phyloP scores from a whole-genome alignment of 352 stramenopile genomes.

The Paralagenidium karlingii region DNA sequence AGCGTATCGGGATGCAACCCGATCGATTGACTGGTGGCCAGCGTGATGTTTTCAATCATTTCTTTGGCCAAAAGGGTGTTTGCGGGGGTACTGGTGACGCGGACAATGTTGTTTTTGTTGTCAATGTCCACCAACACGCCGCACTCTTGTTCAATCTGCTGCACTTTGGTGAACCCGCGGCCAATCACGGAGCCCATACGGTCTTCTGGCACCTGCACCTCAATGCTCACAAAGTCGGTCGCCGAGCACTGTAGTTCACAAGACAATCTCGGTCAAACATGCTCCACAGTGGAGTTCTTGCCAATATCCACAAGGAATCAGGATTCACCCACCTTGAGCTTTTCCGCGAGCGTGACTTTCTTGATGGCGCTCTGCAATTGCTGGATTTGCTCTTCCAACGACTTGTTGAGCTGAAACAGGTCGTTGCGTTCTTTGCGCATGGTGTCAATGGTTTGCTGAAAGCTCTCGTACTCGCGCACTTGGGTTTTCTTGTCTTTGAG shows the following conservation, averaged over 20 bases:
- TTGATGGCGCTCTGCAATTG: conserved; percentile 31
- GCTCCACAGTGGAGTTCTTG: too few relatives aligned
- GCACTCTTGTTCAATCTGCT: conserved; percentile 43
- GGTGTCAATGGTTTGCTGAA: conserved; percentile 44
- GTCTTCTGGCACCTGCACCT: conserved; percentile 40
- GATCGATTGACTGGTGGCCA: conserved; percentile 50
- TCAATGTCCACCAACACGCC: conserved; percentile 50
- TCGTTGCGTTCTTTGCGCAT: conserved; percentile 40
- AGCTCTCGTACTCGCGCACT: conserved; percentile 28
- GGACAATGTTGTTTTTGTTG: conserved; percentile 33
- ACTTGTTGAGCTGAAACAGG: conserved; percentile 39
- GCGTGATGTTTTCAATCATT: conserved; percentile 52
- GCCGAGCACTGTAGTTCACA: too few relatives aligned
- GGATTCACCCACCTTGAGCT: conserved; percentile 20
- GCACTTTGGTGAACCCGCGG: conserved; percentile 41
- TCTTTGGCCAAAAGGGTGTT: conserved; percentile 24
- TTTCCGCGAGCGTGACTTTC: conserved; percentile 34
- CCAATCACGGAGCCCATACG: conserved; percentile 53
- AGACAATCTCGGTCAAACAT: too few relatives aligned
- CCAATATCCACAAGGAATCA: too few relatives aligned
- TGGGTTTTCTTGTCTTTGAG: conserved; percentile 46
- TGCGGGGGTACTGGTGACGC: conserved; percentile 33
- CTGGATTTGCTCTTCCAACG: conserved; percentile 30
- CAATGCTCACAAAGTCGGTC: conserved; percentile 31
- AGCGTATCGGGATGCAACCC: conserved; percentile 64